Evolutionary conservation across 768 basidiomycete species (phyloP), one percentile per base, ranked within the genome.

Genomic region (Artomyces pyxidatus): DNA sequence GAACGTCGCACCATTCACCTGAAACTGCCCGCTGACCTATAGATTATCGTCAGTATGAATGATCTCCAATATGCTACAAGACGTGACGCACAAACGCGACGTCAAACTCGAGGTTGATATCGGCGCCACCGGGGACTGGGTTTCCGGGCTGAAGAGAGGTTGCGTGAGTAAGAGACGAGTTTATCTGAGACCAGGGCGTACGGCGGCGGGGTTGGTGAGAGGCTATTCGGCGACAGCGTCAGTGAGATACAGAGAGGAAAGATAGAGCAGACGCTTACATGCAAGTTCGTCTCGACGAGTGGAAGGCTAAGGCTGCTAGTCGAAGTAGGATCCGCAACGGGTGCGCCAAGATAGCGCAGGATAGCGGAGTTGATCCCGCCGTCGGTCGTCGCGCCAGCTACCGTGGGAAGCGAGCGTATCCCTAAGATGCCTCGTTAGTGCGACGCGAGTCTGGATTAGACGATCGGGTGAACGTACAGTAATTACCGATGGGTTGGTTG

Each of bases 401-500:
- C 58, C 57, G 61, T 16, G 26, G 59, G 45, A 0, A 53, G 47
- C 58, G 46, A 22, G 61, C 67, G 61, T 26, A 49, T 51, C 59
- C 55, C 42, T 57, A 48, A 35, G 45, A 7, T 8, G 11, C 19
- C 35, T 47, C 10, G 30, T 23, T 43, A 43, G 30, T 4, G 29
- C n/a, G 21, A 37, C 42, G 40, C 10, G 38, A 45, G 11, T 37
- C 35, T 4, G 50, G 23, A 27, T 3, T 17, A 35, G 11, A 16
- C 46, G 2, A 29, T 11, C 48, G 19, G 17, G 50, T 44, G 42
- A 52, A 59, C 55, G 28, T 28, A 75, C 73, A 75, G 56, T 75
- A 77, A 54, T 76, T 77, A 32, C 55, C 64, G 10, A 72, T 61
- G 7, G 63, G 55, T 49, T 73, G 65, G 54, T 68, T 65, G 7